These are phyloP conservation scores for Pseudogymnoascus verrucosus DNA, from an alignment of 2,329 filamentous ascomycete species.

Conservation along the genomic window DNA sequence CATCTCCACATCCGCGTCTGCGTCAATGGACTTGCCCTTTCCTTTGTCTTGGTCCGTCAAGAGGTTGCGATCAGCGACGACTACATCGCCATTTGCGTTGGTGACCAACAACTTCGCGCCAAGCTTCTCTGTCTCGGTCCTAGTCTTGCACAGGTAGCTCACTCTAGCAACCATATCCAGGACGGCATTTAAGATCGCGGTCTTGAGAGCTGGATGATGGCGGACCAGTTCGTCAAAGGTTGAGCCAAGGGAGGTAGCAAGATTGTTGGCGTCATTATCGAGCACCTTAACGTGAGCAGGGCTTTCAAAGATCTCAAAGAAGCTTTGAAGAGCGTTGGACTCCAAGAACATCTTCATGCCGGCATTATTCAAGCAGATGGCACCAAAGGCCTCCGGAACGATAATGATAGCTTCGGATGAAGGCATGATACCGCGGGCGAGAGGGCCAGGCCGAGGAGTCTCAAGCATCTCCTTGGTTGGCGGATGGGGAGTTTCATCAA, in stretches of 20 bases:
- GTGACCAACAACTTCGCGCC: constrained; percentile 71
- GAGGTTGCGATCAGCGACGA: constrained; percentile 44
- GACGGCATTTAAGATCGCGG: constrained; percentile 74
- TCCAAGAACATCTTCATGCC: constrained; percentile 82
- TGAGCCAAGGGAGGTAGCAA: constrained; percentile 67
- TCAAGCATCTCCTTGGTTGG: constrained; percentile 44
- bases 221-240: constrained; percentile 91
- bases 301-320: constrained; percentile 95
- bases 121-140: constrained; percentile 60
- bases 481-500: constrained; percentile 41
- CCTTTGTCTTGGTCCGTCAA: constrained; percentile 33
- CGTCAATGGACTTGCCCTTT: constrained; percentile 23
- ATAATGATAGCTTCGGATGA: constrained; percentile 81
- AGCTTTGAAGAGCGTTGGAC: constrained; percentile 75
- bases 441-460: constrained; percentile 33
- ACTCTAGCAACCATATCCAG: constrained; percentile 84
- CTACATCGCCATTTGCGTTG: constrained; percentile 47
- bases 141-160: constrained; percentile 61
- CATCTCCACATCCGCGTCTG: constrained; percentile 61
- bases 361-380: constrained; percentile 82
- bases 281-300: constrained; percentile 80
- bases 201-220: constrained; percentile 80
- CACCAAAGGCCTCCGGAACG: constrained; percentile 81
- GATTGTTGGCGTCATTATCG: constrained; percentile 59
- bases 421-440: constrained; percentile 71